These are phyloP conservation scores for Fusarium tricinctum DNA, from an alignment of 2,329 filamentous ascomycete genomes.

Conservation along the genomic window DNA sequence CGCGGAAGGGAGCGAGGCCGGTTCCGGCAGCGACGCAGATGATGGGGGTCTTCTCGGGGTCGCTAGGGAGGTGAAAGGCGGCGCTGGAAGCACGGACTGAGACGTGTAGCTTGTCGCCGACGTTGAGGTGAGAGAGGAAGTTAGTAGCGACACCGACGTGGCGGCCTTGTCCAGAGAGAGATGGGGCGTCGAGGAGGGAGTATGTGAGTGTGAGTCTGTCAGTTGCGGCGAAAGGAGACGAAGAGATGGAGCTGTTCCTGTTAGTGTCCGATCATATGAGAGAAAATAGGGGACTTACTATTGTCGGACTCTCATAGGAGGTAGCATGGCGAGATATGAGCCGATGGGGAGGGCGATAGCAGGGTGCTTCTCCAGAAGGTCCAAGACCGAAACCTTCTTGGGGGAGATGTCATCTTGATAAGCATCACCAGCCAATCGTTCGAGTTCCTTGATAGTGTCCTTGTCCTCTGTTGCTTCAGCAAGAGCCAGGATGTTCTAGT, in stretches of 20 bases:
- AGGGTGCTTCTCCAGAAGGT: conserved; percentile 76
- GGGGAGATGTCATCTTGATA: conserved; percentile 64
- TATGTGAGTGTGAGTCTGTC: conserved; percentile 75
- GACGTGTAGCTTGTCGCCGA: conserved; percentile 64
- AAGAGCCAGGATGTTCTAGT: conserved; percentile 58
- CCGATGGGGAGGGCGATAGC: conserved; percentile 72
- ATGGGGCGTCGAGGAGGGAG: conserved; percentile 71
- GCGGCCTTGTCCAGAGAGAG: conserved; percentile 63
- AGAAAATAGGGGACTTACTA: conserved; percentile 61
- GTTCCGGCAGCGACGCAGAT: conserved; percentile 67
- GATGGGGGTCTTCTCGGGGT: conserved; percentile 62
- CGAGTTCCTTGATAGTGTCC: conserved; percentile 59
- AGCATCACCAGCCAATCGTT: conserved; percentile 60
- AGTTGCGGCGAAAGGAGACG: conserved; percentile 74
- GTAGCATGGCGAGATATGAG: conserved; percentile 78
- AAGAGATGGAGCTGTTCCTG: conserved; percentile 73
- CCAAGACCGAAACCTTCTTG: conserved; percentile 75
- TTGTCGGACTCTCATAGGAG: conserved; percentile 82
- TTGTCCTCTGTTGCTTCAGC: conserved; percentile 64
- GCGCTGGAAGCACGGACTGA: conserved; percentile 60
- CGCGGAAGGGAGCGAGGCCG: conserved; percentile 73
- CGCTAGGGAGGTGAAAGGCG: conserved; percentile 65
- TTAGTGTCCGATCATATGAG: conserved; percentile 1
- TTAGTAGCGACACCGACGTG: conserved; percentile 73
- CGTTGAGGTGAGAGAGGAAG: conserved; percentile 67